A percentile compares a stretch with the other conserved stretches of the same genome.
phyloP scores from a whole-genome alignment of 495 filamentous ascomycete genomes.

The Penicillium fimorum region DNA sequence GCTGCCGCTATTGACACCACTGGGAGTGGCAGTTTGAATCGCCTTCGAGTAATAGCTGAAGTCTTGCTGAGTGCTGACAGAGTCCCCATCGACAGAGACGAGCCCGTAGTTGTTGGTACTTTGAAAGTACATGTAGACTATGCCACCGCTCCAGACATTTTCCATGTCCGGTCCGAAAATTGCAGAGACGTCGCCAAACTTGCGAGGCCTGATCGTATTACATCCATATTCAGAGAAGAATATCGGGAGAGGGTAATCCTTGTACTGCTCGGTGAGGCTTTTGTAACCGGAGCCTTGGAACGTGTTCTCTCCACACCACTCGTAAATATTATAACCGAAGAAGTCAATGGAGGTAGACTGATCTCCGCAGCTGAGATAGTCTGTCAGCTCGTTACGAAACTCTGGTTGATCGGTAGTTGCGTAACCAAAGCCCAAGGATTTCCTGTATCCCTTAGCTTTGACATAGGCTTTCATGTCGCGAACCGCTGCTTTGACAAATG shows the following conservation, averaged over 20 bases:
- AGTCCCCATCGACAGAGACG: conserved; percentile 56
- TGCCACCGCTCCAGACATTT: conserved; percentile 83
- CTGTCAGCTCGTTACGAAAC: conserved; percentile 71
- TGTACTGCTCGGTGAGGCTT: conserved; percentile 74
- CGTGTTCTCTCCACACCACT: conserved; percentile 81
- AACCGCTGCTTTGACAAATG: conserved; percentile 92
- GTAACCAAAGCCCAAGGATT: conserved; percentile 80
- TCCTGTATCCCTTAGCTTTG: conserved; percentile 66
- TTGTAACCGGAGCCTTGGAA: conserved; percentile 73
- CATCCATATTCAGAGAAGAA: conserved; percentile 99
- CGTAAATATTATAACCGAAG: conserved; percentile 98
- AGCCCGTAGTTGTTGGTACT: conserved; percentile 86
- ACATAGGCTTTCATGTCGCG: conserved; percentile 93
- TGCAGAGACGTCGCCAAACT: conserved; percentile 76
- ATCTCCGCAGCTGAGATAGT: conserved; percentile 88
- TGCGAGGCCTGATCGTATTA: conserved; percentile 71
- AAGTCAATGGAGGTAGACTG: conserved; percentile 72
- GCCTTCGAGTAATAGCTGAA: conserved; percentile 68
- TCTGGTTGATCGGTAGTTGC: conserved; percentile 83
- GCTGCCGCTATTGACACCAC: conserved; percentile 52
- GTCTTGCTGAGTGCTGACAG: conserved; percentile 61
- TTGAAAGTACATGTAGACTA: conserved; percentile 95
- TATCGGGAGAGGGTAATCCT: conserved; percentile 77
- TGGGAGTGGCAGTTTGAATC: conserved; percentile 65
- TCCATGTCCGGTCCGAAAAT: conserved; percentile 81